These are phyloP conservation scores for Misopates orontium DNA, from an alignment of 257 asterid genomes.

Conservation along the genomic window DNA sequence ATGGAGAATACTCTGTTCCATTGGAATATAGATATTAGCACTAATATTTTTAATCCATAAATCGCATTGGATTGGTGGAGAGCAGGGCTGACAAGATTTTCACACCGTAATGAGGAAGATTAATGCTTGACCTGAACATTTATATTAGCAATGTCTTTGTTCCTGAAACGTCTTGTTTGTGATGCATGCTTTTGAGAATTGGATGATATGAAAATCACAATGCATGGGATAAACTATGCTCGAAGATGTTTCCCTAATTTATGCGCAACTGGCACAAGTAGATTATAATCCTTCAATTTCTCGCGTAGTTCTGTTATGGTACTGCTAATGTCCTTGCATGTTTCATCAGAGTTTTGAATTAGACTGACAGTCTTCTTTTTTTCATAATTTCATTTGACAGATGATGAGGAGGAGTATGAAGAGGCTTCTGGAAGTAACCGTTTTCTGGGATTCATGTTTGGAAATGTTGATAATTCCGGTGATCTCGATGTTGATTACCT, in stretches of 20 bases:
- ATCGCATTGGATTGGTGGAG: neutral
- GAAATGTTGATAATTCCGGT: constrained; percentile 92
- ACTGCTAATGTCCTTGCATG: constrained; percentile 17
- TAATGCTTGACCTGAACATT: neutral
- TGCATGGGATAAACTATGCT: neutral
- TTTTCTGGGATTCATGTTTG: constrained; percentile 95
- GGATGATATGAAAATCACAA: neutral
- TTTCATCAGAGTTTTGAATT: constrained; percentile 25
- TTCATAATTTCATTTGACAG: constrained; percentile 41
- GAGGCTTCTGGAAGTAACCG: constrained; percentile 81
- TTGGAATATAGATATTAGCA: neutral
- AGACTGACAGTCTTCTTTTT: constrained; percentile 13
- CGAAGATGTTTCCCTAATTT: neutral
- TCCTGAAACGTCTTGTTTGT: neutral
- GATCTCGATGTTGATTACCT: constrained; percentile 99
- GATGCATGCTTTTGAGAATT: neutral
- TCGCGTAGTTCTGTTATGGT: constrained; percentile 3
- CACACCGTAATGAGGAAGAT: neutral
- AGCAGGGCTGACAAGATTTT: neutral
- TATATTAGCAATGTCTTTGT: neutral
- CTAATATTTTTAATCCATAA: neutral
- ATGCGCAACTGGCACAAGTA: neutral
- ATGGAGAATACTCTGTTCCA: neutral
- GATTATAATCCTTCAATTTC: neutral
- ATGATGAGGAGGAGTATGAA: constrained; percentile 93